phyloP scores from a whole-genome alignment of 768 basidiomycete species.

The Rhodotorula sphaerocarpa region DNA sequence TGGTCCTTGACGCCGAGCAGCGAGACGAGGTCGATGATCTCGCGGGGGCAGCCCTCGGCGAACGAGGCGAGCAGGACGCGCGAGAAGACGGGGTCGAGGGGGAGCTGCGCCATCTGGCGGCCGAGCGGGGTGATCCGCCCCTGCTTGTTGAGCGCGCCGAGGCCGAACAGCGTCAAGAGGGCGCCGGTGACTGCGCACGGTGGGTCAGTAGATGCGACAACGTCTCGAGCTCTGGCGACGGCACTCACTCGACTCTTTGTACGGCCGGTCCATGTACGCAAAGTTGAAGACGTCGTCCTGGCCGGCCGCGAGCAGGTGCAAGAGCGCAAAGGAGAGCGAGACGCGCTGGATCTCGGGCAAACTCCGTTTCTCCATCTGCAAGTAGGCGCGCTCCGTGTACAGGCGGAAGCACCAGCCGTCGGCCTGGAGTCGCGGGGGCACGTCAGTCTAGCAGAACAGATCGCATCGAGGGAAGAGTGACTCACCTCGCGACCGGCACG shows the following conservation, averaged over 20 bases:
- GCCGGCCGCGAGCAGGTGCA: slow-evolving; percentile 54
- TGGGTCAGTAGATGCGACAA: too few species aligned
- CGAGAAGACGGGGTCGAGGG: slow-evolving; percentile 77
- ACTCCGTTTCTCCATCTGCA: slow-evolving; percentile 56
- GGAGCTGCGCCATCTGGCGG: slow-evolving; percentile 77
- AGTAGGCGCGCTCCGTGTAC: slow-evolving; percentile 76
- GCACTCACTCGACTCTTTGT: slow-evolving; percentile 61
- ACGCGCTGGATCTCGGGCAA: slow-evolving; percentile 88
- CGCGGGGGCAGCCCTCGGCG: slow-evolving; percentile 61
- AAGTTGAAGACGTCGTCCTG: slow-evolving; percentile 44
- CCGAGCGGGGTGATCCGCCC: slow-evolving; percentile 65
- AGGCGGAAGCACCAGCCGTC: slow-evolving; percentile 80
- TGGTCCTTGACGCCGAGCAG: slow-evolving; percentile 60
- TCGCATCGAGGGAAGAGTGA: not conserved
- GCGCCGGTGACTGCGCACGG: slow-evolving; percentile 37
- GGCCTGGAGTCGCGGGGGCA: too few species aligned
- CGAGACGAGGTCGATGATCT: slow-evolving; percentile 76
- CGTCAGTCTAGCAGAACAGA: too few species aligned
- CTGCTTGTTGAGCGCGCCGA: slow-evolving; percentile 65
- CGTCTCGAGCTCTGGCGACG: too few species aligned
- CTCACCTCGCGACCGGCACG: slow-evolving; percentile 87
- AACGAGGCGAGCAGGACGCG: slow-evolving; percentile 72
- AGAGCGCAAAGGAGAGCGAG: slow-evolving; percentile 68
- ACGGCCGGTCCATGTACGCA: slow-evolving; percentile 82
- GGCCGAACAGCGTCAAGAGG: slow-evolving; percentile 55